phyloP scores from a whole-genome alignment of 1,284 basidiomycete species.

The Tausonia pullulans region DNA sequence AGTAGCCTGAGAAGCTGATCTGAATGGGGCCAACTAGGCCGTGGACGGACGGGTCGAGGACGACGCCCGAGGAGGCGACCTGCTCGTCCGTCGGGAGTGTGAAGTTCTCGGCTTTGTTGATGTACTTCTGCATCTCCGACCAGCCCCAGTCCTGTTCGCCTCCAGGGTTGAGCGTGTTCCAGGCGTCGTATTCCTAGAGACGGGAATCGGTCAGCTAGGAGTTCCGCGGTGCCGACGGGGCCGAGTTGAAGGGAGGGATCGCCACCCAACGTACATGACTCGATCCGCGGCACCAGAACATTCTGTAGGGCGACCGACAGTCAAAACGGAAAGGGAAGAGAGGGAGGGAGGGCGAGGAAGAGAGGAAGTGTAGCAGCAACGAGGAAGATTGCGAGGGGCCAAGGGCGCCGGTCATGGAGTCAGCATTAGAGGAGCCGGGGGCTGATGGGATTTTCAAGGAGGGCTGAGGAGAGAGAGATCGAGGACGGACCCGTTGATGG shows the following conservation, averaged over 20 bases:
- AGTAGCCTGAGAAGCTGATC: slow-evolving; percentile 33
- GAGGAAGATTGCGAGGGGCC: too few species aligned
- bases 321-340: too few species aligned
- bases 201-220: neutral
- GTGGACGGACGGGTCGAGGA: slow-evolving; percentile 35
- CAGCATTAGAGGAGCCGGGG: too few species aligned
- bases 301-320: slow-evolving; percentile 24
- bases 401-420: too few species aligned
- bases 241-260: too few species aligned
- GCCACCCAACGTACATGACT: neutral
- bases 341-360: too few species aligned
- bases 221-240: too few species aligned
- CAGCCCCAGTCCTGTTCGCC: slow-evolving; percentile 32
- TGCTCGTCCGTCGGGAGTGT: slow-evolving; percentile 31
- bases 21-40: slow-evolving; percentile 41
- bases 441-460: too few species aligned
- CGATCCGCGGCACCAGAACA: slow-evolving; percentile 44
- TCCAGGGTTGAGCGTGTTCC: slow-evolving; percentile 27
- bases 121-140: slow-evolving; percentile 27
- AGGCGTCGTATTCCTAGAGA: slow-evolving; percentile 34
- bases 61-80: slow-evolving; percentile 27
- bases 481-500: slow-evolving; percentile 44
- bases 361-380: too few species aligned
- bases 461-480: too few species aligned
- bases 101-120: slow-evolving; percentile 35